Base-by-base conservation (phyloP, 129 eudicot species). In the Saposhnikovia divaricata region DNA sequence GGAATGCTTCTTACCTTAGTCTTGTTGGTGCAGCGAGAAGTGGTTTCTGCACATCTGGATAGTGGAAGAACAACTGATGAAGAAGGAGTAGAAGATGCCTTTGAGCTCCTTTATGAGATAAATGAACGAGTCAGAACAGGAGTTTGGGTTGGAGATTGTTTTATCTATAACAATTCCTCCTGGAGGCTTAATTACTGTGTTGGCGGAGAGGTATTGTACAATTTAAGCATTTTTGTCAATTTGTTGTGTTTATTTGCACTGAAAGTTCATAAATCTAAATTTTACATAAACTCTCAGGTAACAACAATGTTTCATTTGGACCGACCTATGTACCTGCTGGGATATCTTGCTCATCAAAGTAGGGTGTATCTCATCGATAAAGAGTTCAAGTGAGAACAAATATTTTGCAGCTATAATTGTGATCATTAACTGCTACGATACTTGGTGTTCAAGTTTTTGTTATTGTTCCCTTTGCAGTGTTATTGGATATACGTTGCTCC, bases 181-280 rank as follows among this genome's bases (percentile, higher is more conserved):
- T 92, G 98, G 98, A 90, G 97, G 80, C 98, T 95, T 42, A 95
- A 95, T 85, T 95, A 95, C 83, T 95, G 98, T 86, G 98, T 95
- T 63, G 98, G 98, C 61, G 98, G 98, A 21, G 98, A 95, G 98
- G 98, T 95, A 95, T 74, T 68, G 10, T 72, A 25, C 55, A 75
- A 48, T 63, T 78, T 71, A 65, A 45, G 21, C 51, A 73, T 77
- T 74, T 72, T 61, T 6, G 15, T 37, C 4, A 9, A 3, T 25
- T 61, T 57, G 19, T 16, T 51, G 43, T 55, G 21, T 10, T 19
- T 55, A 19, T 7, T 19, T 21, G 59, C 2, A n/a, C 37, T 63
- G 39, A 53, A 74, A 78, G 10, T 47, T 74, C 38, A 39, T 42
- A 42, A 40, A 47, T 6, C 10, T 48, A 37, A n/a, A 51, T 72